Evolutionary conservation across 2,329 filamentous ascomycete genomes (phyloP), one percentile per base, ranked within the genome.

Genomic region (Trichoderma brevicompactum): DNA sequence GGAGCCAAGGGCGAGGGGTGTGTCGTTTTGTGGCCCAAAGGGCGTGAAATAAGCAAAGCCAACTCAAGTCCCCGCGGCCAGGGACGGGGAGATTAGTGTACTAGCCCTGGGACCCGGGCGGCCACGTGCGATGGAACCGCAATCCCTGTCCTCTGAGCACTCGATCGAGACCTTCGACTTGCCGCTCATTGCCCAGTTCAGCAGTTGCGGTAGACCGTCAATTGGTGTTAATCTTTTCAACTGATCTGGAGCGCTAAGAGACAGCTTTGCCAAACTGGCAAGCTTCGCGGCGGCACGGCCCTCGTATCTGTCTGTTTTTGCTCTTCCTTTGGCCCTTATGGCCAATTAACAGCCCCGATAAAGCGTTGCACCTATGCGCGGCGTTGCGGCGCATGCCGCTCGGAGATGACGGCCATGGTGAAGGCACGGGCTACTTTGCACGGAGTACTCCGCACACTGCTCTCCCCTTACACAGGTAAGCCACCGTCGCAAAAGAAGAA

Each of bases 51-150:
- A 23, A 61, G 34, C 12, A 38, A 44, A 38, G 10, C n/a, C 50
- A 49, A 64, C 41, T 46, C 19, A 48, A 61, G 23, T 44, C 49
- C 41, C 53, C 40, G 53, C 50, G 19, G 32, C 54, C 64, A 63
- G 65, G 67, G 66, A 62, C 67, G 67, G 67, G 40, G 49, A 66
- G 64, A 53, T 68, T 66, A 68, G 68, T 61, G 67, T 46, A 28
- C 23, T 28, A n/a, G 62, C 32, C 59, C 59, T 65, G 66, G 54
- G 68, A 49, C 50, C 64, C 69, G 66, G 67, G 60, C 67, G 48
- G 66, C 69, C 69, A 70, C 69, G 69, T 70, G 69, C 56, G 65
- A 49, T 46, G 65, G 65, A 64, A 58, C 60, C 40, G 58, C 60
- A 6, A 64, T 64, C 65, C 65, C 65, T 49, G 61, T 48, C 60